Conservation (phyloP, 1,139 yeast genomes). For the Geotrichum candidum region DNA sequence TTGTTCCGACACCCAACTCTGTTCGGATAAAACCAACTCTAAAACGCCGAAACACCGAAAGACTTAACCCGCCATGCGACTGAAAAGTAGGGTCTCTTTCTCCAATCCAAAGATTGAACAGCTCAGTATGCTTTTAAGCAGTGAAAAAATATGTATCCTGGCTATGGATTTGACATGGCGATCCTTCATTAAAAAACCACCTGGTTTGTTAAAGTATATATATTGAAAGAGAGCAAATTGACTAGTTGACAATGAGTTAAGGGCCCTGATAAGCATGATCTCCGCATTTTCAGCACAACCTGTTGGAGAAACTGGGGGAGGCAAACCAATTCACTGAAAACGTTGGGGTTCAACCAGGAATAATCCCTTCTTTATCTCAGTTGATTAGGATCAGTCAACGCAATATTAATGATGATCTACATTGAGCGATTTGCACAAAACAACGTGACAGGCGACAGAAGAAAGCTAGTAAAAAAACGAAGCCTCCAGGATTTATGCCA, state of each 20-base stretch:
- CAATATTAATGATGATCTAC: background rate
- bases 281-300: background rate
- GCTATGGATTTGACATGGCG: background rate
- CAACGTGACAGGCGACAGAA: background rate
- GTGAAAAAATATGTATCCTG: no score
- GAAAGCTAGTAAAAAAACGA: background rate
- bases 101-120: background rate
- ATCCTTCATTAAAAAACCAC: background rate
- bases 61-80: background rate
- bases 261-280: background rate
- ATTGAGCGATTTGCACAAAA: background rate
- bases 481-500: background rate
- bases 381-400: no score
- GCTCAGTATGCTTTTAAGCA: background rate
- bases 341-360: no score
- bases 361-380: no score
- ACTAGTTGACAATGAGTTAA: background rate
- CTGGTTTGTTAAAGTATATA: background rate
- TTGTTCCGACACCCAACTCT: background rate
- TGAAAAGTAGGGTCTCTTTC: background rate
- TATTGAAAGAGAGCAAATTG: no score
- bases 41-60: background rate
- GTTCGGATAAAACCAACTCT: background rate
- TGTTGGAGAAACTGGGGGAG: background rate
- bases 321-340: no score